Evolutionary conservation across 2,329 filamentous ascomycete species (phyloP).

Genomic region (Harringtonia lauricola): DNA sequence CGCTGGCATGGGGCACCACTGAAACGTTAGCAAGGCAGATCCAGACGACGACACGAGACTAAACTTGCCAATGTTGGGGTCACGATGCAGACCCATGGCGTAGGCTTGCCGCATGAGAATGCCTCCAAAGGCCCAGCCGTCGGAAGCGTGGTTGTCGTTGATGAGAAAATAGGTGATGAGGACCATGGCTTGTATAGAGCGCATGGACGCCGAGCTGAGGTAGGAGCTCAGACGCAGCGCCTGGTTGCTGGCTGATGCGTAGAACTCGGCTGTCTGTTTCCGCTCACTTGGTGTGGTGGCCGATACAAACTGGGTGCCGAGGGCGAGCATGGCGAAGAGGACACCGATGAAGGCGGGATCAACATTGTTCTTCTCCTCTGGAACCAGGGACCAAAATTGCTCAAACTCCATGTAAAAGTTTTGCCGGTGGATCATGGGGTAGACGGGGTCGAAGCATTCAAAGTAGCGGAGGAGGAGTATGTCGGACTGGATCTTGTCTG

Average conservation of each 20-base stretch:
- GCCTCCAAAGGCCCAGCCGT: constrained; percentile 74
- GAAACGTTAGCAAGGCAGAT: constrained; percentile 7
- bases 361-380: constrained; percentile 43
- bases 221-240: constrained; percentile 66
- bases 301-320: constrained; percentile 69
- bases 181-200: constrained; percentile 70
- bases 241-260: constrained; percentile 70
- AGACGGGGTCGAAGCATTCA: constrained; percentile 66
- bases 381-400: constrained; percentile 58
- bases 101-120: constrained; percentile 69
- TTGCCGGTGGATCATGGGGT: constrained; percentile 67
- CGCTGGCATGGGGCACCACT: constrained; percentile 53
- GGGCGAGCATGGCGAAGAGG: constrained; percentile 65
- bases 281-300: constrained; percentile 46
- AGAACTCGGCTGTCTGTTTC: constrained; percentile 70
- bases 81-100: constrained; percentile 70
- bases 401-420: constrained; percentile 72
- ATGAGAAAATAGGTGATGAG: constrained; percentile 76
- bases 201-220: constrained; percentile 60
- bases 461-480: constrained; percentile 55
- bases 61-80: constrained; percentile 57
- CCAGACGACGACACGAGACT: no score
- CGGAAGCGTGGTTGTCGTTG: constrained; percentile 75
- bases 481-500: constrained; percentile 65
- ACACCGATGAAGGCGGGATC: constrained; percentile 63